A percentile compares a stretch with the other conserved stretches of the same genome.
Evolutionary conservation across 768 basidiomycete genomes (phyloP).

Genomic region (Collybiopsis confluens): DNA sequence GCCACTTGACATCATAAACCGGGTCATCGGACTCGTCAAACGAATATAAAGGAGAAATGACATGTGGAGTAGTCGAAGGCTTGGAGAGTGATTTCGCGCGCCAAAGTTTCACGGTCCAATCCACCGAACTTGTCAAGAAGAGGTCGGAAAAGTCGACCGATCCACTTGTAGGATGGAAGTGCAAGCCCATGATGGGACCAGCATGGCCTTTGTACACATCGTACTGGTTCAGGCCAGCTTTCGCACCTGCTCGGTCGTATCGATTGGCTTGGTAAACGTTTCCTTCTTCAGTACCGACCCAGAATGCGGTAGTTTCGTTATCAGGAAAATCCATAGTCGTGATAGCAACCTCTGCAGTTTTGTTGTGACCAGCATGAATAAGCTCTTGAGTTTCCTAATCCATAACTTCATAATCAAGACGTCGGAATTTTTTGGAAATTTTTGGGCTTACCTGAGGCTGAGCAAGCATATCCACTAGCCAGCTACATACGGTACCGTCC

Average conservation of each 20-base stretch:
- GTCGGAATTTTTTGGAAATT: too few species aligned
- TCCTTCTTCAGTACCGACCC: conserved; percentile 98
- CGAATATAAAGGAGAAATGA: conserved; percentile 77
- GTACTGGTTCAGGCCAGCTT: conserved; percentile 90
- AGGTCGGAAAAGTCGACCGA: conserved; percentile 94
- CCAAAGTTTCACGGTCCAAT: conserved; percentile 99
- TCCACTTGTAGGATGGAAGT: conserved; percentile 91
- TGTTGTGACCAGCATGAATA: conserved; percentile 85
- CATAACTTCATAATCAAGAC: neutral
- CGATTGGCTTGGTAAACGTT: conserved; percentile 95
- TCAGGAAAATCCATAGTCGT: conserved; percentile 93
- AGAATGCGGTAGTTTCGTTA: conserved; percentile 95
- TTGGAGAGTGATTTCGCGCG: conserved; percentile 74
- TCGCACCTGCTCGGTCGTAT: conserved; percentile 94
- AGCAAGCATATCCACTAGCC: conserved; percentile 98
- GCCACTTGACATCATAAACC: conserved; percentile 98
- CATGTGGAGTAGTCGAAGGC: conserved; percentile 56
- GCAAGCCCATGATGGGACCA: conserved; percentile 89
- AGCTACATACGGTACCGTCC: conserved; percentile 95
- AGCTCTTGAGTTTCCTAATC: conserved; percentile 89
- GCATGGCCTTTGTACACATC: conserved; percentile 92
- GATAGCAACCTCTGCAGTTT: conserved; percentile 95
- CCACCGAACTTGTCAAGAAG: conserved; percentile 88
- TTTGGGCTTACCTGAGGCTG: conserved; percentile 75
- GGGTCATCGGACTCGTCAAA: conserved; percentile 99